Evolutionary conservation across 257 asterid species (phyloP), one percentile per base, ranked within the genome.

Genomic region (Ocimum tenuiflorum): DNA sequence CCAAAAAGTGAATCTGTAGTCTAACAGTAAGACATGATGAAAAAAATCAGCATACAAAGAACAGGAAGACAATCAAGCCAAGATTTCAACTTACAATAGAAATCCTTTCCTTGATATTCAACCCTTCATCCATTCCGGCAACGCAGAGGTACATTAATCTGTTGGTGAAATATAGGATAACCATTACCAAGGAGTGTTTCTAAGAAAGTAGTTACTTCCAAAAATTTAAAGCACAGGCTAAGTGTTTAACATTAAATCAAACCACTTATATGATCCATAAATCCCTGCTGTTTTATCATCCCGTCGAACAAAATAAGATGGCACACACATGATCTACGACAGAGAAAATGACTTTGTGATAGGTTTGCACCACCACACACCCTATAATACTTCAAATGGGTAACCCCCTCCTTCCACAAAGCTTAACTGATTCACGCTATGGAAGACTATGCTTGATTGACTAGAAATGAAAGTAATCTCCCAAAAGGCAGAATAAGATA

Each of bases 61-160:
- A 14, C 23, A 13, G 6, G 22, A 51, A 24, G 33, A 64, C 18
- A 20, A 11, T 65, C 24, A 54, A 72, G 60, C 72, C 20, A 64
- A 51, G 63, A 13, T 54, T 67, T 67, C 62, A 63, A 84, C 99
- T 83, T 77, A 92, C 99, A 86, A 86, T 79, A 27, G 91, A 81
- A 65, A 84, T 76, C 80, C 97, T 85, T 68, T 92, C 96, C 75
- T 87, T 92, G 68, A 85, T 76, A 73, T 80, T 83, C 75, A 87
- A 72, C 64, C 96, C 96, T 69, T 86, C 97, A 62, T 86, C 96
- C 97, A 89, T 92, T 68, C 99, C 99, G 24, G 95, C 74, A 63
- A 92, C 95, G 63, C 81, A 89, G 65, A 92, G 88, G 75, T 89
- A 89, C 88, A 83, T 84, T 65, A 92, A 72, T 69, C 98, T 89